Base-by-base conservation (phyloP, 2,329 filamentous ascomycete genomes). In the Mycocentrospora acerina region DNA sequence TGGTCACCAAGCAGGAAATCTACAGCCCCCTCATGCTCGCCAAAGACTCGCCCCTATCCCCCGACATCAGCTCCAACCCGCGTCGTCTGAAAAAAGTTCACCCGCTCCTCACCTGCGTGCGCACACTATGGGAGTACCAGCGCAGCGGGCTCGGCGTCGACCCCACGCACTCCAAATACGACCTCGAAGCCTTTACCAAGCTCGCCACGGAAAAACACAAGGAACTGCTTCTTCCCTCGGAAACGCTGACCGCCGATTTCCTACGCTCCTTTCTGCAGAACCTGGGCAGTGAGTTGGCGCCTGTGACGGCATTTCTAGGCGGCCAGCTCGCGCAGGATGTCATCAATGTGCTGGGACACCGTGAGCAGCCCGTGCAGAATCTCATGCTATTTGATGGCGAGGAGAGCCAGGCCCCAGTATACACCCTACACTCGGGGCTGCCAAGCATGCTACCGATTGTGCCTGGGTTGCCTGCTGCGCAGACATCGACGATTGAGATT, bases 361-460 rank as follows among this genome's bases (percentile, higher is more conserved):
- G 86, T 27, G 90, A 97, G 71, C 93, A 96, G 67, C 93, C 93
- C 1, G 86, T 98, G 28, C 93, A 98, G 71, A 98, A 98, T 67
- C 82, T 95, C 64, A 79, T 95, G 33, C 74, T 97, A 14, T 95
- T 97, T 58, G 90, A 97, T 64, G 90, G 90, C 11, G 86, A 88
- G 53, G 79, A 77, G 30, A 86, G 88, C 68, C 80, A 87, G 50
- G 88, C 86, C 0, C 82, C 82, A 2, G 83, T 93, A 51, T 95
- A 93, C 63, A 79, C 89, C 2, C 74, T 97, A 28, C 88, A 22
- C 9, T 22, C 19, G 5, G 19, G 19, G 19, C 5, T 22, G 19
- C 19, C 5, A 9, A 9, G 19, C 5, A 9, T 22, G 19, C 9
- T 22, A 9, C 19, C 19, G 19, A 22, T 22, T 22, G 5, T 22